Evolutionary conservation across 192 early-diverging fungal species (phyloP), one percentile per base, ranked within the genome.

Genomic region (Umbelopsis ramanniana): DNA sequence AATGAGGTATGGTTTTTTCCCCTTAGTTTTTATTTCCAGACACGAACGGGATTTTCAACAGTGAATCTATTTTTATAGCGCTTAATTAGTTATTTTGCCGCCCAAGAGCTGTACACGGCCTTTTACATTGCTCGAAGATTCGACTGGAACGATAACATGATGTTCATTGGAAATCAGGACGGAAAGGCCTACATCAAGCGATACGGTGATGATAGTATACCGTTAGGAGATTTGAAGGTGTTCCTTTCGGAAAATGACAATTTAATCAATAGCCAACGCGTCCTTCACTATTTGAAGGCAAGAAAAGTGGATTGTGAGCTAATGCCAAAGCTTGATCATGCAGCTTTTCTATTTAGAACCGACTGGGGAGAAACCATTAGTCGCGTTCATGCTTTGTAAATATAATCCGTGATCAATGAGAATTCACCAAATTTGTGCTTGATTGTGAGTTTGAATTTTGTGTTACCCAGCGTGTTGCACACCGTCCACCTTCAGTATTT

Each of bases 61-160:
- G 48, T 50, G 48, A 50, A n/a, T 21, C 43, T 52, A 15, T 38
- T 53, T 45, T 21, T 55, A 38, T 73, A 90, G 74, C 74, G 78
- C 15, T 68, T 91, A 22, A 87, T 92, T 52, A 77, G 84, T 24
- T 87, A 84, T 46, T 90, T 89, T 77, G 90, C 83, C 9, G 81
- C 86, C 12, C 72, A 82, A 14, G 91, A 92, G 52, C 74, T 89
- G 4, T 84, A 87, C 40, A 92, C 89, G 17, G 85, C 90, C 0
- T 78, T 86, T 55, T 86, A 85, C 55, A 84, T 92, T 52, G 82
- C 83, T 23, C 77, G 85, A 14, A 77, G 81, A 53, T 87, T 87
- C 57, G 76, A 82, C 63, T 87, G 85, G 85, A 76, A 72, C 55
- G 72, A 85, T 67, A 72, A 72, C 15, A 68, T 79, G 22, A 72